Evolutionary conservation across 495 filamentous ascomycete species (phyloP).

Genomic region (Aspergillus sparsus): DNA sequence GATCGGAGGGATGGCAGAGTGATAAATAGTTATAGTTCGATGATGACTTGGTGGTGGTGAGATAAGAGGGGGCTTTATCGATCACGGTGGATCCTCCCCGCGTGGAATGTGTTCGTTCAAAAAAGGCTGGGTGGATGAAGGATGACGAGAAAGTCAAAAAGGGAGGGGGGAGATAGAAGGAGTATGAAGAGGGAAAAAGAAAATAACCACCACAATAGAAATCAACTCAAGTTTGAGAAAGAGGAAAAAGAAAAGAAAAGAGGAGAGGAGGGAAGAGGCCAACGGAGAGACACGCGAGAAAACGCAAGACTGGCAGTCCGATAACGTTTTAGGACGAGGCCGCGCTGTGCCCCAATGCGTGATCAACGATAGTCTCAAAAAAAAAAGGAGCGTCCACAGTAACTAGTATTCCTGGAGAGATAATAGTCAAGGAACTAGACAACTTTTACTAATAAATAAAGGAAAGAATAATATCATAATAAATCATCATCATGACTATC

Average conservation of each 20-base stretch:
- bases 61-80: conserved; percentile 24
- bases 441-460: too few species aligned
- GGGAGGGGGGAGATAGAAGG: not conserved
- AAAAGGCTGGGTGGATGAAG: conserved; percentile 12
- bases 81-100: conserved; percentile 32
- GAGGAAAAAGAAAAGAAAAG: conserved; percentile 12
- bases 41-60: not conserved
- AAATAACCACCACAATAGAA: conserved; percentile 11
- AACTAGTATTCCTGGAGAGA: too few species aligned
- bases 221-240: conserved; percentile 10
- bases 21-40: not conserved
- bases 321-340: not conserved
- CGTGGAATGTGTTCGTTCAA: conserved; percentile 18
- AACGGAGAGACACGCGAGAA: not conserved
- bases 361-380: too few species aligned
- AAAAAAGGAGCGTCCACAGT: too few species aligned
- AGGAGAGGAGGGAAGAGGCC: not conserved
- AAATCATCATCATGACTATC: too few species aligned
- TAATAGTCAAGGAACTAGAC: too few species aligned
- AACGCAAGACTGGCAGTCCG: not conserved
- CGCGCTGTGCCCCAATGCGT: too few species aligned
- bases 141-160: conserved; percentile 4
- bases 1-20: conserved; percentile 9
- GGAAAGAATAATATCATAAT: too few species aligned
- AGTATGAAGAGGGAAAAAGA: conserved; percentile 7